Percentiles rank a stretch among this genome's conserved stretches.
phyloP scores from a whole-genome alignment of 2,329 filamentous ascomycete species.

The Colletotrichum spinosum region DNA sequence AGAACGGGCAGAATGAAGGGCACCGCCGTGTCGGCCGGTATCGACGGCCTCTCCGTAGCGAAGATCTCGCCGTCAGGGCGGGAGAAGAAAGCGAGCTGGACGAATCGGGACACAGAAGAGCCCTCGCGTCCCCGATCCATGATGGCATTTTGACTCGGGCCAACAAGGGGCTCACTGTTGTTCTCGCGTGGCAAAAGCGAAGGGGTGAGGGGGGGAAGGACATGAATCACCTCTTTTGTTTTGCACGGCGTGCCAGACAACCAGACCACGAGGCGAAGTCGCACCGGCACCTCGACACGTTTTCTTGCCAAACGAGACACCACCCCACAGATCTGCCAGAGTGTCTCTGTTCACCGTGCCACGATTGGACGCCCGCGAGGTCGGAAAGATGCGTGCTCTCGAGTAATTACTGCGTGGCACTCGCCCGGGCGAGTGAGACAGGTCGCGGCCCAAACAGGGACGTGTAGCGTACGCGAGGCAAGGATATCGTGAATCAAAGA shows the following conservation, averaged over 20 bases:
- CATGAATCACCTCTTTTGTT: slow-evolving; percentile 11
- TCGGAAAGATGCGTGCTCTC: slow-evolving; percentile 29
- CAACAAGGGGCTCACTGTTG: background rate
- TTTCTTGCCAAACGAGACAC: slow-evolving; percentile 27
- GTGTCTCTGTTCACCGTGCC: slow-evolving; percentile 7
- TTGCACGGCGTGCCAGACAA: slow-evolving; percentile 10
- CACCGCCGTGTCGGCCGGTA: no score
- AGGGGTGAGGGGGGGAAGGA: background rate
- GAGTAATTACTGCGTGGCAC: slow-evolving; percentile 14
- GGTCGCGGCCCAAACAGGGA: slow-evolving; percentile 1
- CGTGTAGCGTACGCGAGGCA: background rate
- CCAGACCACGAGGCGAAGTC: slow-evolving; percentile 35
- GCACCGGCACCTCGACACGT: slow-evolving; percentile 12
- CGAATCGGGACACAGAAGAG: background rate
- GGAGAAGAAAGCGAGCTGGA: background rate
- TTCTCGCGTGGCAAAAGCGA: slow-evolving; percentile 32
- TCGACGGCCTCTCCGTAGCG: no score
- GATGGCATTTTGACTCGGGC: slow-evolving; percentile 16
- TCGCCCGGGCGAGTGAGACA: slow-evolving; percentile 19
- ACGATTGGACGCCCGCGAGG: slow-evolving; percentile 20
- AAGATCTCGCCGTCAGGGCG: no score
- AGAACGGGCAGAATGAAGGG: slow-evolving; percentile 3
- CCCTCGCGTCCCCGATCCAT: slow-evolving; percentile 18
- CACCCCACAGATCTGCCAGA: slow-evolving; percentile 22
- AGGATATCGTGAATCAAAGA: slow-evolving; percentile 32